These are phyloP conservation scores for Alternaria viburni DNA, from an alignment of 2,329 filamentous ascomycete species.

Conservation along the genomic window DNA sequence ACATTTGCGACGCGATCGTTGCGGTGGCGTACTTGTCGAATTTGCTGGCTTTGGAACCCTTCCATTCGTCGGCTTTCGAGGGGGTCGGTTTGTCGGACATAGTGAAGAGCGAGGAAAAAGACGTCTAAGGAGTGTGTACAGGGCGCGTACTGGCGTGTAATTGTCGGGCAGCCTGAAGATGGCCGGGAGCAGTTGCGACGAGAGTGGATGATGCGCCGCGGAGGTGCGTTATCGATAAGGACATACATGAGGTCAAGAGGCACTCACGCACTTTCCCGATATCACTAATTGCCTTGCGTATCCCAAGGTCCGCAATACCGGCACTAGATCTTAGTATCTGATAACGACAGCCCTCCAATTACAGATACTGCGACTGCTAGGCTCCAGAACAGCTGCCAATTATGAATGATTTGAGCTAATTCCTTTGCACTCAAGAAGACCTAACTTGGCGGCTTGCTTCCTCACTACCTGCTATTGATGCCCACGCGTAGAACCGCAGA, in stretches of 20 bases:
- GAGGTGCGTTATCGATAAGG: constrained; percentile 23
- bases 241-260: neutral
- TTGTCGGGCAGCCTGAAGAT: neutral
- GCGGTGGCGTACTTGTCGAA: constrained; percentile 48
- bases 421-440: neutral
- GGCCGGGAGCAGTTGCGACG: neutral
- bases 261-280: neutral
- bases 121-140: neutral
- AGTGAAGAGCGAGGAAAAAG: neutral
- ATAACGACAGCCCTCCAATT: neutral
- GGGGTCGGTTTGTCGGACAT: constrained; percentile 18
- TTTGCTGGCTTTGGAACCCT: constrained; percentile 41
- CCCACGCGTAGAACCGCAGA: neutral
- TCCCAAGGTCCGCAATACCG: neutral
- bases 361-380: neutral
- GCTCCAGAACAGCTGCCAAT: neutral
- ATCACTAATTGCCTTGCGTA: neutral
- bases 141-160: neutral
- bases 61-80: constrained; percentile 30
- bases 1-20: neutral
- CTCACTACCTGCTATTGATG: neutral
- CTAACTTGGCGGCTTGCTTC: neutral
- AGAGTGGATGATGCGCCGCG: neutral
- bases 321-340: neutral
- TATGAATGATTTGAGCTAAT: neutral